Percentiles rank a stretch among this genome's conserved stretches.
These are phyloP conservation scores for Blastosporella zonata DNA, from an alignment of 1,284 basidiomycete genomes.

Conservation along the genomic window DNA sequence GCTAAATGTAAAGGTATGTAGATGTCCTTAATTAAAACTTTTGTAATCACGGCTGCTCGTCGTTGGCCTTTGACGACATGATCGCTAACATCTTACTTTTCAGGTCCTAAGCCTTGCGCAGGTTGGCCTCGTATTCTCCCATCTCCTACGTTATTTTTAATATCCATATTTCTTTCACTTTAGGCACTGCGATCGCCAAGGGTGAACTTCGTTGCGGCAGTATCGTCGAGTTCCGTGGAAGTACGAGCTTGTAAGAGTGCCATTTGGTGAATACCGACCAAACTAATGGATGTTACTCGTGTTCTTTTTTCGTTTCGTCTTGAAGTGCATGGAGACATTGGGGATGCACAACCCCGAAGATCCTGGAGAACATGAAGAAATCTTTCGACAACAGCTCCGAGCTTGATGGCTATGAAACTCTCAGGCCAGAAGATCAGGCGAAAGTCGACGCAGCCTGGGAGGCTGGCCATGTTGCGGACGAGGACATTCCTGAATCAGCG, in stretches of 20 bases:
- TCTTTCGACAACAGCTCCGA: slow-evolving; percentile 58
- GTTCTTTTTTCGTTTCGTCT: slow-evolving; percentile 8
- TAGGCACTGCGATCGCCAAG: slow-evolving; percentile 73
- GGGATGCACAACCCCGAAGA: slow-evolving; percentile 73
- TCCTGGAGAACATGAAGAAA: slow-evolving; percentile 73
- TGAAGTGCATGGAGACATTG: slow-evolving; percentile 76
- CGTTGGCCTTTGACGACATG: slow-evolving; percentile 4
- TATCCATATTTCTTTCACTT: slow-evolving; percentile 18
- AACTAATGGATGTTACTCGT: slow-evolving; percentile 14
- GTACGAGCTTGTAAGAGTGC: slow-evolving; percentile 63
- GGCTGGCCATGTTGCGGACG: slow-evolving; percentile 71
- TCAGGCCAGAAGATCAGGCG: slow-evolving; percentile 62
- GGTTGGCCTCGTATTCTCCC: slow-evolving; percentile 36
- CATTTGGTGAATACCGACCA: slow-evolving; percentile 19
- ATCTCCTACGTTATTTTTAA: slow-evolving; percentile 12
- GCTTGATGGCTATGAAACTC: slow-evolving; percentile 70
- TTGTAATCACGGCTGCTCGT: slow-evolving; percentile 6
- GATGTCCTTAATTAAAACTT: background rate
- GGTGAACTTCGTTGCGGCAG: slow-evolving; percentile 72
- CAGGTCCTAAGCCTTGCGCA: slow-evolving; percentile 78
- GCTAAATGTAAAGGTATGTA: slow-evolving; percentile 81
- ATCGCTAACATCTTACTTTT: slow-evolving; percentile 21
- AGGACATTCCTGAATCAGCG: slow-evolving; percentile 74
- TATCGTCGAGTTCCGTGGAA: slow-evolving; percentile 75
- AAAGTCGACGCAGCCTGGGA: slow-evolving; percentile 69